Base-by-base conservation (phyloP, 2,329 filamentous ascomycete genomes). In the Endoconidiophora laricicola region DNA sequence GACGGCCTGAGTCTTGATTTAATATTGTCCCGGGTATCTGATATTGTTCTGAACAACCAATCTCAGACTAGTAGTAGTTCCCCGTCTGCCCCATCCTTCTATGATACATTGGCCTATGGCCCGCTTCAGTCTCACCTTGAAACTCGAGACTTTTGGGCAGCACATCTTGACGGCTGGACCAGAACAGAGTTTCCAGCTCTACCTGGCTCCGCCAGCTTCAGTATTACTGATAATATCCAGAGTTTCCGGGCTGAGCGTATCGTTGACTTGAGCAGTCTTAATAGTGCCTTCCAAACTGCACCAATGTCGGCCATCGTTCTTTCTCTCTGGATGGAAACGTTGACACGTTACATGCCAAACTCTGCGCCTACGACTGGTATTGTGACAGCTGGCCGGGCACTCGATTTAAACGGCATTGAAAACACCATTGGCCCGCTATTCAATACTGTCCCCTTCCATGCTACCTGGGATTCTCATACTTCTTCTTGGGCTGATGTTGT, bases 241-340 rank as follows among this genome's bases (percentile, higher is more conserved):
- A 29, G 22, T 26, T 14, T 24, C 29, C 42, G 44, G 33, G 55
- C 56, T 14, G 55, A 57, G n/a, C 29, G 23, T 16, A 38, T 29
- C 3, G 16, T 76, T 0, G 55, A 64, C 0, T 62, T 76, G 1
- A 52, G 61, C 0, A 54, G 58, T 0, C 58, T 90, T 0, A 70
- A 79, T 12, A n/a, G 14, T 42, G 52, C 59, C 0, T 58, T 76
- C 1, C 74, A 82, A 26, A 71, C 71, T 24, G 80, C 88, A 6
- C 90, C 86, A 0, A 73, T 84, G n/a, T 84, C 93, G 61, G 76
- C 86, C 0, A 64, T 94, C 6, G 65, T 88, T 1, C 82, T 94
- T 62, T 81, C 83, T 6, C 69, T 79, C 10, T 94, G 87, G 81
- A 63, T 79, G 1, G 69, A 73, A 2, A 74, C 78, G 0, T 65